Evolutionary conservation across 2,329 filamentous ascomycete genomes (phyloP), one percentile per base, ranked within the genome.

Genomic region (Knufia petricola): DNA sequence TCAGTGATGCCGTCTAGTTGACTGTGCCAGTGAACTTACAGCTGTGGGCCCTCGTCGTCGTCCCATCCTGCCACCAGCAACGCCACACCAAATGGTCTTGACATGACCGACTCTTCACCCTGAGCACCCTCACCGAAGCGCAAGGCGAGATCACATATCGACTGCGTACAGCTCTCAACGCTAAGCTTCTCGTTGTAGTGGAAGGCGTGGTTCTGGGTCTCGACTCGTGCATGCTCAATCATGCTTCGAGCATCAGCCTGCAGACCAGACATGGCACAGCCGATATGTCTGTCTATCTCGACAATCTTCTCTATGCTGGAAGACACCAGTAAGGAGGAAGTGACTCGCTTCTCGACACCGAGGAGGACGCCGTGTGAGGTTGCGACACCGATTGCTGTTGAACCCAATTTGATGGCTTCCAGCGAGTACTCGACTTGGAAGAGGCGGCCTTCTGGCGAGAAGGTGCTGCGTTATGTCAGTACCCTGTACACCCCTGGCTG

Each of bases 381-480:
- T 62, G 92, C 88, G 59, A 82, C 89, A 62, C 92, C 92, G 73
- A 98, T 98, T 65, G 92, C 92, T 60, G 92, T 98, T 63, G 87
- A 94, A 60, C 92, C 92, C 59, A 96, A 86, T 77, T 98, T 98
- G 81, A 98, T 98, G 71, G 92, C 92, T 77, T 98, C 92, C 69
- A 98, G 85, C 52, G 92, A 96, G 81, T 98, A 98, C 84, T 98
- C 92, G 76, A 98, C 92, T 76, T 98, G 92, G 80, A 98, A 98
- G 69, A 98, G 86, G 72, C 92, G 92, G 64, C 92, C 92, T 79
- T 98, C 92, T 53, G 92, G 92, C 62, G 92, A 98, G 81, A 98
- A 98, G 79, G 92, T 98, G 79, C 86, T 94, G 66, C 52, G 50
- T 15, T 46, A 42, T 12, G 43, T 56, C 52, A 50, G 49, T 54